Evolutionary conservation across 345 rosid genomes (phyloP), one percentile per base, ranked within the genome.

Genomic region (Eutrema japonicum): DNA sequence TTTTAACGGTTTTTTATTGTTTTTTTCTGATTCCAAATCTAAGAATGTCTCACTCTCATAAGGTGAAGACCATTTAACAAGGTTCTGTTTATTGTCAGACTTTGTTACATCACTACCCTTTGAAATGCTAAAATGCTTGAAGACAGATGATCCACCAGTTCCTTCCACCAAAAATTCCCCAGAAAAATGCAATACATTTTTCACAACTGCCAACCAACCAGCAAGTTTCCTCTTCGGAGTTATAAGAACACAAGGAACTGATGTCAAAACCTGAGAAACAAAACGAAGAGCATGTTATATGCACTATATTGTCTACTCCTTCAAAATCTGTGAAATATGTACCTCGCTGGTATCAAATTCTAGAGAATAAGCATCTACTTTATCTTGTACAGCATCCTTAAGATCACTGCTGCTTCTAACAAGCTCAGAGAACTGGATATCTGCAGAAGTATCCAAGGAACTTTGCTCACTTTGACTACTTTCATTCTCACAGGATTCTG

Each of bases 101-200:
- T 85, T 88, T 70, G 81, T 73, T 14, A 59, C 68, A 79, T 85
- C 96, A 76, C 77, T 79, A 81, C 62, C 79, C 75, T 78, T 75
- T 54, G 89, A 58, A 66, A 74, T 75, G 70, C 73, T 78, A 55
- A 88, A 85, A 56, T 88, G 81, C 83, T 85, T 91, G 83, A 94
- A 88, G 71, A 88, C 89, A 72, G 96, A 84, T 69, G 94, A 84
- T 45, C 95, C 97, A 69, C 92, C 93, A 41, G 95, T 88, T 53
- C 97, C 98, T 84, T 94, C 96, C 67, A 91, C 92, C 87, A 89
- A 75, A 79, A 85, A 86, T 66, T 94, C 96, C 63, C 96, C 96
- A 83, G 86, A 94, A 76, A 94, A 91, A 85, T 87, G 96, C 87
- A 94, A 74, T 61, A 85, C 87, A 50, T 82, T 82, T 80, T 89